phyloP scores from a whole-genome alignment of 768 basidiomycete genomes.

The Rickenella mellea region DNA sequence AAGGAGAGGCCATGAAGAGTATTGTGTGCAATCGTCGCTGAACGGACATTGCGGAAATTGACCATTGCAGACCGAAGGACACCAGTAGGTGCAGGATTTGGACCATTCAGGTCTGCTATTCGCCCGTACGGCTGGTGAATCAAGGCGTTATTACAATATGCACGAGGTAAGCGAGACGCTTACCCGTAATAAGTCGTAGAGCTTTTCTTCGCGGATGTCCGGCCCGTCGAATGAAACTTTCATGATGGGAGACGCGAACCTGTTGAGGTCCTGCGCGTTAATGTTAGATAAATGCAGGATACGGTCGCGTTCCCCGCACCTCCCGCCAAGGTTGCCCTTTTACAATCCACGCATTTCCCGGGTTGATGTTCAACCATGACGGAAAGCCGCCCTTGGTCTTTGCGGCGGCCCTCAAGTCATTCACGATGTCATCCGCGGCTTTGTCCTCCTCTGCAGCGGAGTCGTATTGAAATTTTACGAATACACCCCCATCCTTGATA shows the following conservation, averaged over 20 bases:
- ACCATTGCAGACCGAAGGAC: constrained; percentile 57
- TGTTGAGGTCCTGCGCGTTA: constrained; percentile 63
- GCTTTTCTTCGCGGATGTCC: constrained; percentile 68
- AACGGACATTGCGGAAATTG: constrained; percentile 48
- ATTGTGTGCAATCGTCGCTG: constrained; percentile 79
- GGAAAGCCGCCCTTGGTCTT: constrained; percentile 45
- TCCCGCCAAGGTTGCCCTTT: constrained; percentile 76
- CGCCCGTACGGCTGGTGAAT: constrained; percentile 65
- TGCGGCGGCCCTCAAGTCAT: constrained; percentile 33
- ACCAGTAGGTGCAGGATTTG: constrained; percentile 55
- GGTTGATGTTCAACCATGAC: constrained; percentile 39
- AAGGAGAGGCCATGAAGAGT: constrained; percentile 55
- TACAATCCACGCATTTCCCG: constrained; percentile 59
- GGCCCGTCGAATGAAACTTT: constrained; percentile 84
- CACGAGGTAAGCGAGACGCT: constrained; percentile 15
- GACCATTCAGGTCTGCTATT: constrained; percentile 56
- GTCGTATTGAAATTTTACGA: constrained; percentile 61
- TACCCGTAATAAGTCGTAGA: constrained; percentile 75
- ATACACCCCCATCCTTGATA: constrained; percentile 79
- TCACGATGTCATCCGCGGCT: constrained; percentile 39
- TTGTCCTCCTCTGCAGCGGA: constrained; percentile 22
- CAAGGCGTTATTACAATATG: constrained; percentile 2
- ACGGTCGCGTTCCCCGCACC: constrained; percentile 27
- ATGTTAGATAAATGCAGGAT: not conserved
- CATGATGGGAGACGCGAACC: constrained; percentile 66